phyloP scores from a whole-genome alignment of 2,329 filamentous ascomycete genomes.

The Colletotrichum phormii region DNA sequence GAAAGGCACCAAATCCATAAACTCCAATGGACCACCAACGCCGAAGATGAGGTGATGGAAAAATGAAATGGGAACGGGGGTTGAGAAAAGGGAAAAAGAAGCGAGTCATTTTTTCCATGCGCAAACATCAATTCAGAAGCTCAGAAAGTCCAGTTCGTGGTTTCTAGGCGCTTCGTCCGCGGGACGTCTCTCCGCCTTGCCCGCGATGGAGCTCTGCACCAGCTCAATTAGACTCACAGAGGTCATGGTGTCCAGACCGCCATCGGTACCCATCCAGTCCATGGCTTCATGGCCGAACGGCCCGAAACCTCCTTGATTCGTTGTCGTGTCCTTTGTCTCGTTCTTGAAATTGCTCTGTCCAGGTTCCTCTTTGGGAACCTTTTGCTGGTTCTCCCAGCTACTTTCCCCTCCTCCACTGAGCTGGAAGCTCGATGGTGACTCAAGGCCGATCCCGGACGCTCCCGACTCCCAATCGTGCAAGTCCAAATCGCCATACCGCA shows the following conservation, averaged over 20 bases:
- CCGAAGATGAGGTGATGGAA: not conserved
- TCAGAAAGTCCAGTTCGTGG: constrained; percentile 54
- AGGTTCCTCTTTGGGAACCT: not conserved
- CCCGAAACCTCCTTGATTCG: not conserved
- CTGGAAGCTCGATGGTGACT: not conserved
- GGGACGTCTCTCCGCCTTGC: constrained; percentile 39
- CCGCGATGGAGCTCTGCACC: constrained; percentile 42
- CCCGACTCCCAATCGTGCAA: constrained; percentile 43
- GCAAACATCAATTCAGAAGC: constrained; percentile 39
- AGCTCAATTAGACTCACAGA: constrained; percentile 48
- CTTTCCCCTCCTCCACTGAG: not conserved
- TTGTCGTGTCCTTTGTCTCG: not conserved
- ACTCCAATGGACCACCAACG: too few relatives aligned
- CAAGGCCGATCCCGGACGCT: constrained; percentile 26
- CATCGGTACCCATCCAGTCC: constrained; percentile 42
- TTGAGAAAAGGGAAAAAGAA: not conserved
- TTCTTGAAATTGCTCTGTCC: not conserved
- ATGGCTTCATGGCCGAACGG: constrained; percentile 11
- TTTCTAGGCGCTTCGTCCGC: constrained; percentile 43
- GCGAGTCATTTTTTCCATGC: not conserved
- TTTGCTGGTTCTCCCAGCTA: not conserved
- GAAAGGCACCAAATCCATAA: too few relatives aligned
- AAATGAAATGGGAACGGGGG: not conserved
- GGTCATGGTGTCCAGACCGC: constrained; percentile 39
- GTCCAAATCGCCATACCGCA: constrained; percentile 41